Evolutionary conservation across 106 monocot species (phyloP).

Genomic region (Dendrobium nobile): DNA sequence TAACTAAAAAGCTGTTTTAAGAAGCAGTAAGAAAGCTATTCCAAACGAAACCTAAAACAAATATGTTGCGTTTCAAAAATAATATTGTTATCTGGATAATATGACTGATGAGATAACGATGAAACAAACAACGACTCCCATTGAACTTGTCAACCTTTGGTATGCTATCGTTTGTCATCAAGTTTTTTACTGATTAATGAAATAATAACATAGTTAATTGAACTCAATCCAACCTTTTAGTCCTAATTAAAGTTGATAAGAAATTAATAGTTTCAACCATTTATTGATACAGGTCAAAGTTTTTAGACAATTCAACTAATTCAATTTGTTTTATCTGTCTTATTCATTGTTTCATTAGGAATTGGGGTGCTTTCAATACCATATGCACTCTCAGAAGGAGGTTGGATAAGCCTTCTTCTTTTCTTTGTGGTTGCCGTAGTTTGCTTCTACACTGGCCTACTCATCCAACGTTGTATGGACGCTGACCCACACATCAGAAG

Average conservation of each 20-base stretch:
- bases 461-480: constrained; percentile 63
- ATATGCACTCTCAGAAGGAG: constrained; percentile 54
- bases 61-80: background rate
- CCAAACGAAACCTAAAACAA: background rate
- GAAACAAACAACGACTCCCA: background rate
- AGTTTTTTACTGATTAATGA: background rate
- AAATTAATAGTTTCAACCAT: background rate
- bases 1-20: no score
- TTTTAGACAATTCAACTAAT: background rate
- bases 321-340: background rate
- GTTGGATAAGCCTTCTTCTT: constrained; percentile 57
- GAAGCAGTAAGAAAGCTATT: no score
- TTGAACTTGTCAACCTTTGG: background rate
- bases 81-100: background rate
- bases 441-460: constrained; percentile 71
- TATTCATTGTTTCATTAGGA: constrained; percentile 20
- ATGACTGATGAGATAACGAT: background rate
- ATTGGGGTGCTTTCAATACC: constrained; percentile 67
- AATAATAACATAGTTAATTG: background rate
- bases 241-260: background rate
- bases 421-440: constrained; percentile 33
- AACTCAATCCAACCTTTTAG: background rate
- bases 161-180: background rate
- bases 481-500: constrained; percentile 27
- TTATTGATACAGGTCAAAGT: background rate